Evolutionary conservation across 192 early-diverging fungal species (phyloP).

Genomic region (Dissophora ornata): DNA sequence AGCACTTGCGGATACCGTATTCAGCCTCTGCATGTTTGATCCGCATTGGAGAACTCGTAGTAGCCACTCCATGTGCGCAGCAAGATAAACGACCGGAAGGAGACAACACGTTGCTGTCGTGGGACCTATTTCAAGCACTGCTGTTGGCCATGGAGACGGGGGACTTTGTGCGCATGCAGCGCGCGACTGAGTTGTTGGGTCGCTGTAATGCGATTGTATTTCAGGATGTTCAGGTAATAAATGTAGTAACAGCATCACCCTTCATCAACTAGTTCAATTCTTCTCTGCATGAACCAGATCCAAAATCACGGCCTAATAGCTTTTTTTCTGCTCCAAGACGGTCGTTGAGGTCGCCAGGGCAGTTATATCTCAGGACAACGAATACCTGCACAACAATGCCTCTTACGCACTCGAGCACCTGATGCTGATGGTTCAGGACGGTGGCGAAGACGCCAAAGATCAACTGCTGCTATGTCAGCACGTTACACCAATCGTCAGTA

Average conservation of each 20-base stretch:
- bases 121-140: slow-evolving; percentile 46
- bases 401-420: slow-evolving; percentile 22
- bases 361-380: slow-evolving; percentile 47
- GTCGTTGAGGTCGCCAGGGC: slow-evolving; percentile 21
- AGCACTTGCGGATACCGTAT: slow-evolving; percentile 17
- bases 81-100: background rate
- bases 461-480: slow-evolving; percentile 8
- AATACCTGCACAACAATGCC: slow-evolving; percentile 23
- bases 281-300: no score
- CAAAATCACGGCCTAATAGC: no score
- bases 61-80: background rate
- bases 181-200: slow-evolving; percentile 2
- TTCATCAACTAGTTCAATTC: no score
- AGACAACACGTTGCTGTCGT: background rate
- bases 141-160: slow-evolving; percentile 37
- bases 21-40: slow-evolving; percentile 38
- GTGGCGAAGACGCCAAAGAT: background rate
- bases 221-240: slow-evolving; percentile 30
- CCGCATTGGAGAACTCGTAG: slow-evolving; percentile 6
- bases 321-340: slow-evolving; percentile 1
- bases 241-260: no score
- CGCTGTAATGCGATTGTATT: background rate
- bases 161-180: slow-evolving; percentile 44
- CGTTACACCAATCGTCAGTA: background rate
- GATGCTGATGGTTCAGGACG: slow-evolving; percentile 11